Evolutionary conservation across 2,329 filamentous ascomycete genomes (phyloP).

Genomic region (Hansfordia pulvinata): DNA sequence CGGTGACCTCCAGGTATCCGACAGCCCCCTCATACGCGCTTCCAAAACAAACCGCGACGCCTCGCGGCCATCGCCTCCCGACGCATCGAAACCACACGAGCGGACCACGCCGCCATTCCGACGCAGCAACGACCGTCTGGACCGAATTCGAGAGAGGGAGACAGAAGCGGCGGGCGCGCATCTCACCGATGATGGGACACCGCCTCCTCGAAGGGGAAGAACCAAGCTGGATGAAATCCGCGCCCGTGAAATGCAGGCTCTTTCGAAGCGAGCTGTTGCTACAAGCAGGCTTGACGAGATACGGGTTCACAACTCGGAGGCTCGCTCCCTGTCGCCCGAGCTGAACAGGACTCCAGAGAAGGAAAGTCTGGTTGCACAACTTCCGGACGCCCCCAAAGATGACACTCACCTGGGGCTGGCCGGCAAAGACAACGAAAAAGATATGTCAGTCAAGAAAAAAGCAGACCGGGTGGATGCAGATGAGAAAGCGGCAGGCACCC

Average conservation of each 20-base stretch:
- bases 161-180: slow-evolving; percentile 13
- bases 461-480: too few species aligned
- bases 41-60: slow-evolving; percentile 14
- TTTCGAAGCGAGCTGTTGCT: slow-evolving; percentile 33
- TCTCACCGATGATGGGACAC: slow-evolving; percentile 9
- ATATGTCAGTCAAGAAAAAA: too few species aligned
- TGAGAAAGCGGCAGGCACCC: too few species aligned
- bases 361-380: too few species aligned
- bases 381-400: too few species aligned
- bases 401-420: too few species aligned
- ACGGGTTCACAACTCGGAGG: slow-evolving; percentile 30
- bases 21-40: slow-evolving; percentile 37
- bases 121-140: slow-evolving; percentile 20
- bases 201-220: slow-evolving; percentile 15
- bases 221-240: slow-evolving; percentile 36
- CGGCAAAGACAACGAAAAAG: slow-evolving; percentile 1
- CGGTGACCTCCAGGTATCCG: slow-evolving; percentile 38
- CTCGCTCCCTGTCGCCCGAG: slow-evolving; percentile 27
- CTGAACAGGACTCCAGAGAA: slow-evolving; percentile 15
- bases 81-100: slow-evolving; percentile 7
- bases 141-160: slow-evolving; percentile 21
- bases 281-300: slow-evolving; percentile 38
- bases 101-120: too few species aligned
- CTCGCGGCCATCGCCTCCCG: slow-evolving; percentile 1
- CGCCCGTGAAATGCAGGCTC: slow-evolving; percentile 25